These are phyloP conservation scores for Suillus decipiens DNA, from an alignment of 768 basidiomycete genomes.

Conservation along the genomic window DNA sequence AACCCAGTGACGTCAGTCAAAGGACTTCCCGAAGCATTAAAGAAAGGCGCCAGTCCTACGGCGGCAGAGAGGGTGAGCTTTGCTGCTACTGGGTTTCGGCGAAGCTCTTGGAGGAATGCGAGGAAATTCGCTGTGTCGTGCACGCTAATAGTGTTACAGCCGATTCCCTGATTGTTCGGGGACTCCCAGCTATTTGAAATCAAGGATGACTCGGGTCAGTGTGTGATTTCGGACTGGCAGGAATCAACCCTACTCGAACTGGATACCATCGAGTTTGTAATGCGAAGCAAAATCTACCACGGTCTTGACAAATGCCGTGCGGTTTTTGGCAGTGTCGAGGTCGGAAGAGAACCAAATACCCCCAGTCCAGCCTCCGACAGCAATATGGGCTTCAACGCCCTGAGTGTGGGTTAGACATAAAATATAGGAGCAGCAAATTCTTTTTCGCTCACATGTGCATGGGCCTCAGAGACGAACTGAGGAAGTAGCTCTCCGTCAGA, in stretches of 20 bases:
- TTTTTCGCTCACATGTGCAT: slow-evolving; percentile 32
- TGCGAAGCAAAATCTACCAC: slow-evolving; percentile 47
- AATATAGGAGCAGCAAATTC: background rate
- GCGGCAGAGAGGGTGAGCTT: slow-evolving; percentile 71
- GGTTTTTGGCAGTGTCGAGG: slow-evolving; percentile 55
- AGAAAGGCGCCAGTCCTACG: slow-evolving; percentile 65
- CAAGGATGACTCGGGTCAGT: slow-evolving; percentile 6
- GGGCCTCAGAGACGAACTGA: slow-evolving; percentile 53
- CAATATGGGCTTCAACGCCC: slow-evolving; percentile 57
- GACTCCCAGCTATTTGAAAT: slow-evolving; percentile 76
- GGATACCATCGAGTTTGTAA: slow-evolving; percentile 60
- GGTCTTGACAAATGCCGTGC: slow-evolving; percentile 66
- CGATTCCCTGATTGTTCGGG: slow-evolving; percentile 64
- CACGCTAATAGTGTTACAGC: slow-evolving; percentile 60
- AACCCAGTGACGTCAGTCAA: slow-evolving; percentile 71
- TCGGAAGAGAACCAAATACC: slow-evolving; percentile 61
- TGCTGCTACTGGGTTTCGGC: slow-evolving; percentile 48
- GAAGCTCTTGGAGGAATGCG: slow-evolving; percentile 69
- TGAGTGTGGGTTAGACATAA: slow-evolving; percentile 24
- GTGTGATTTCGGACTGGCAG: background rate
- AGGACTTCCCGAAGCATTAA: slow-evolving; percentile 57
- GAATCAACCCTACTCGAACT: slow-evolving; percentile 26
- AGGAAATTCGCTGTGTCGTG: slow-evolving; percentile 80
- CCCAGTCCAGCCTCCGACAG: slow-evolving; percentile 75
- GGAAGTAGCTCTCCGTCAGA: slow-evolving; percentile 55